Percentiles rank a stretch among this genome's conserved stretches.
These are phyloP conservation scores for Didymella keratinophila DNA, from an alignment of 2,329 filamentous ascomycete genomes.

Conservation along the genomic window DNA sequence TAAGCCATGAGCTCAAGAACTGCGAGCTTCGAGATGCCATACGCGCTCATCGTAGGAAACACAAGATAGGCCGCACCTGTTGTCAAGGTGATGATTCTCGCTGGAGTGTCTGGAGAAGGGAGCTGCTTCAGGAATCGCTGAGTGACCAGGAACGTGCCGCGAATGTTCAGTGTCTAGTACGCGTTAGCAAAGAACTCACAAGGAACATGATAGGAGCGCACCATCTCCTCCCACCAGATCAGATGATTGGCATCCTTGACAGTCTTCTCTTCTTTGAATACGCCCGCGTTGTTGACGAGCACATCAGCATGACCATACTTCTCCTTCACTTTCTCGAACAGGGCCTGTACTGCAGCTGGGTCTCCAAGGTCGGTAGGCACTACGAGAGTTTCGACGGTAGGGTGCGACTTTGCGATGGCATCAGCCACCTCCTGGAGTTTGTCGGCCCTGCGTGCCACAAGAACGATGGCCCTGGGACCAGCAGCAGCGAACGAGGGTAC, in stretches of 20 bases:
- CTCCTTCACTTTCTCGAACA: constrained; percentile 33
- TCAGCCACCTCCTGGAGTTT: constrained; percentile 39
- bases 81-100: constrained; percentile 35
- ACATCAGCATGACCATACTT: constrained; percentile 35
- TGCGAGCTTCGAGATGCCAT: constrained; percentile 31
- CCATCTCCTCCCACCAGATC: constrained; percentile 35
- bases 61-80: constrained; percentile 25
- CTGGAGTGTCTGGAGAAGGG: constrained; percentile 27
- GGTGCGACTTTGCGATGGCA: constrained; percentile 40
- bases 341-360: constrained; percentile 27
- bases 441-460: constrained; percentile 41
- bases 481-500: constrained; percentile 50
- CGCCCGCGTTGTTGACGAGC: constrained; percentile 32
- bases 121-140: constrained; percentile 43
- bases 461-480: constrained; percentile 45
- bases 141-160: constrained; percentile 45
- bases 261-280: constrained; percentile 24
- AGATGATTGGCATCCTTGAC: constrained; percentile 30
- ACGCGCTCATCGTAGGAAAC: constrained; percentile 25
- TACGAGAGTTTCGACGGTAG: constrained; percentile 40
- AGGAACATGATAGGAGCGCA: background rate
- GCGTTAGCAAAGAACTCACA: background rate
- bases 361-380: constrained; percentile 43
- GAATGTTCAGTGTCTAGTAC: constrained; percentile 45
- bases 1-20: constrained; percentile 30